Conservation (phyloP, 1,139 yeast genomes). For the Schizosaccharomyces versatilis region DNA sequence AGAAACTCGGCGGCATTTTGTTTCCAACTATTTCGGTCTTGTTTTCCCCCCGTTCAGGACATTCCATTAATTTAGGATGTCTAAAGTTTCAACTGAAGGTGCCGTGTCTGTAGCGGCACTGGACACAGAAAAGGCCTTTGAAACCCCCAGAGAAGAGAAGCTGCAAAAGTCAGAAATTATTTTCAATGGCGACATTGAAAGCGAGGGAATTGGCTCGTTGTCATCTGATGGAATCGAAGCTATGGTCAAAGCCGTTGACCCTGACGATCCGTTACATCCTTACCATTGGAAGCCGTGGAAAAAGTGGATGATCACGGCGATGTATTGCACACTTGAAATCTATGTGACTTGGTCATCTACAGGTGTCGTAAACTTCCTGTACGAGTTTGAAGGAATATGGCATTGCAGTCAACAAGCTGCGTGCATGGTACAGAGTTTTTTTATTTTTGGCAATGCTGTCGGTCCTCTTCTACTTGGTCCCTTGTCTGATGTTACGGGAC, state of each 20-base stretch:
- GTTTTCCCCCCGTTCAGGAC: too few relatives aligned
- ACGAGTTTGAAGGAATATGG: conserved; percentile 18
- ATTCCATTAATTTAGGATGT: too few relatives aligned
- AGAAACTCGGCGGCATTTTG: too few relatives aligned
- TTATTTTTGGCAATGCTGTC: conserved; percentile 59
- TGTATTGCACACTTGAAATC: conserved; percentile 5
- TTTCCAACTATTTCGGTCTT: too few relatives aligned
- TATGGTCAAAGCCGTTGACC: neutral
- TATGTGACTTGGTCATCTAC: conserved; percentile 7
- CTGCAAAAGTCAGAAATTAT: too few relatives aligned
- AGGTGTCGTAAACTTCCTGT: conserved; percentile 4
- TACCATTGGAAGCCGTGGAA: conserved; percentile 7
- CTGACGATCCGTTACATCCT: conserved; percentile 9
- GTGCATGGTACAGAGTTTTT: conserved; percentile 45
- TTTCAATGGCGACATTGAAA: too few relatives aligned
- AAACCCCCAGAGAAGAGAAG: too few relatives aligned
- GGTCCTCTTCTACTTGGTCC: conserved; percentile 76
- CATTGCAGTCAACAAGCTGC: conserved; percentile 35
- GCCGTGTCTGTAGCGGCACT: too few relatives aligned
- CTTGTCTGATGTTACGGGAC: conserved; percentile 50
- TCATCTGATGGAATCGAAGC: too few relatives aligned
- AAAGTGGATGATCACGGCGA: conserved; percentile 6
- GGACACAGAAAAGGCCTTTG: too few relatives aligned
- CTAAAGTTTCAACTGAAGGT: too few relatives aligned
- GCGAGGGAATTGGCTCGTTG: too few relatives aligned